Evolutionary conservation across 139 green algal genomes (phyloP), one percentile per base, ranked within the genome.

Genomic region (Closterium sp.): DNA sequence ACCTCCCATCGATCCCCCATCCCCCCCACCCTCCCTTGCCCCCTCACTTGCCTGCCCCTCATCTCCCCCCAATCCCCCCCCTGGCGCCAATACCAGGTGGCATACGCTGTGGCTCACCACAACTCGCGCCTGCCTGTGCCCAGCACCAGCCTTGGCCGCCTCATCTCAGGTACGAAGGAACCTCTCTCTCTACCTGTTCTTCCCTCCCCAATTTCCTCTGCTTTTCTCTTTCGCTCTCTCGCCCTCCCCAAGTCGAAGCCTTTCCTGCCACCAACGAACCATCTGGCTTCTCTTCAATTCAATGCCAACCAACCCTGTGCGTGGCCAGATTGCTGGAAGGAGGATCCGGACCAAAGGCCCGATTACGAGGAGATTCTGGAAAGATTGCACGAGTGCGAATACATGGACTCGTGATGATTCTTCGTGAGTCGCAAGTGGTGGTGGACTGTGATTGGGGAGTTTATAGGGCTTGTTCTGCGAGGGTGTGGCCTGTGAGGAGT

Each of bases 301-400:
- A 50, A 50, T n/a, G n/a, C n/a, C n/a, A n/a, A n/a, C n/a, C n/a
- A n/a, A 50, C 38, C 38, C 38, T 29, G n/a, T 28, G n/a, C 84
- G 17, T 4, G 28, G 85, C 2, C 88, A 90, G 88, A 90, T 85
- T 90, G 88, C 88, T 90, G 29, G 29, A 24, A 32, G 27, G 88
- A 90, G 22, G 30, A 79, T 9, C 88, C 88, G 13, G 88, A 34
- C 21, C 19, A 31, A n/a, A 24, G 88, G 32, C 88, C 88, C 7
- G 31, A 34, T 32, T 90, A 85, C 5, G 34, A 84, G 27, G 88
- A 90, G 9, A 32, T 79, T 19, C 88, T 90, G 34, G 22, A 34
- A 5, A 32, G 88, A 11, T 32, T 90, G 42, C 88, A 90, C 42
- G 88, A 90, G 88, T 90, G 38, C 27, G 88, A 90, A 27, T 90